phyloP scores from a whole-genome alignment of 768 basidiomycete species.

The Hydnomerulius pinastri region DNA sequence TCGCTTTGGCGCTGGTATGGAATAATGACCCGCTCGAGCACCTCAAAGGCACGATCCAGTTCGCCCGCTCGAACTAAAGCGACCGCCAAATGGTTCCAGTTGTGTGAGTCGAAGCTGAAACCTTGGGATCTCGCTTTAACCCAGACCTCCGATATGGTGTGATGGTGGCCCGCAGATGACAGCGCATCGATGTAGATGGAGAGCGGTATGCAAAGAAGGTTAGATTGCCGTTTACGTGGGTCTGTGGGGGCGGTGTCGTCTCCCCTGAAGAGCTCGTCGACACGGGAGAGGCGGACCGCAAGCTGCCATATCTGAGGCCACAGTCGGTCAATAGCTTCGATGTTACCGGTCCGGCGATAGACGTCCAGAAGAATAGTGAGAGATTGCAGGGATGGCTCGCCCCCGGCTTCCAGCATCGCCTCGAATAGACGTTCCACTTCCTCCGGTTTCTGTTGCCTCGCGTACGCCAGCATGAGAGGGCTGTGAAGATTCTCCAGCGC shows the following conservation, averaged over 20 bases:
- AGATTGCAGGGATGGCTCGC: conserved; percentile 56
- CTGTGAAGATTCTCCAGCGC: conserved; percentile 58
- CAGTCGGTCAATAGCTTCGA: conserved; percentile 54
- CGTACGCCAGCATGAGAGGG: conserved; percentile 60
- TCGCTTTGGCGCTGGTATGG: conserved; percentile 46
- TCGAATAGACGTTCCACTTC: conserved; percentile 61
- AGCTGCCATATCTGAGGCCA: conserved; percentile 72
- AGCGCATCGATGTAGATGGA: conserved; percentile 82
- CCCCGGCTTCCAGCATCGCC: conserved; percentile 54
- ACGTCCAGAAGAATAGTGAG: conserved; percentile 70
- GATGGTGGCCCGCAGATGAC: conserved; percentile 61
- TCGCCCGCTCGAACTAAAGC: conserved; percentile 81
- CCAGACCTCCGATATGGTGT: conserved; percentile 69
- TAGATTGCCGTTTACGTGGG: conserved; percentile 38
- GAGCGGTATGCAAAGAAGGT: conserved; percentile 71
- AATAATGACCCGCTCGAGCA: conserved; percentile 76
- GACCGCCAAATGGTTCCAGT: conserved; percentile 86
- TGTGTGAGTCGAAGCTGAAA: conserved; percentile 82
- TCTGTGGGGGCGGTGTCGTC: conserved; percentile 11
- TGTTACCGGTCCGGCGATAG: conserved; percentile 61
- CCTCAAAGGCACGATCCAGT: conserved; percentile 78
- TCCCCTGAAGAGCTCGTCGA: conserved; percentile 34
- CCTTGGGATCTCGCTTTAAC: conserved; percentile 57
- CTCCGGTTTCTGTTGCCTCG: conserved; percentile 41
- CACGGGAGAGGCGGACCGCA: conserved; percentile 46